Conservation (phyloP, 257 asterid species). For the Nicotiana sylvestris region DNA sequence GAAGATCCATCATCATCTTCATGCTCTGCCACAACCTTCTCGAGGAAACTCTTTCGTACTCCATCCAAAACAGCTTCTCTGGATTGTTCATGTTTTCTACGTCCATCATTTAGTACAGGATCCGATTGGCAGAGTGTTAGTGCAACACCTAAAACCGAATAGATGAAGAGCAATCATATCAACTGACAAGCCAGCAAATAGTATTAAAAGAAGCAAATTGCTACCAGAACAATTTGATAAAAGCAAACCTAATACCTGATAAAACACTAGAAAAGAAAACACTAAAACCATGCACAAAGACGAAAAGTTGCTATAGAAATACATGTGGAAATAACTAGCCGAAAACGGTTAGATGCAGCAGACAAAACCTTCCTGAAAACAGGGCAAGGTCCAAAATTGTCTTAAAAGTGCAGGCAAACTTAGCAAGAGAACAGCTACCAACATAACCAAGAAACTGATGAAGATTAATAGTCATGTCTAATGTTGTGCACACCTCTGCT, state of each 20-base stretch:
- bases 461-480: not conserved
- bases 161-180: not conserved
- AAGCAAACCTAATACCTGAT: too few species aligned
- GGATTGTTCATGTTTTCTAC: conserved; percentile 17
- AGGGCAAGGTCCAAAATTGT: too few species aligned
- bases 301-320: not conserved
- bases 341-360: not conserved
- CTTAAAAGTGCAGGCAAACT: too few species aligned
- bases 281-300: not conserved
- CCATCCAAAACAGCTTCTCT: conserved; percentile 74
- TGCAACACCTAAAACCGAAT: not conserved
- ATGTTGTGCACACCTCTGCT: too few species aligned
- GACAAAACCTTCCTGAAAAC: not conserved
- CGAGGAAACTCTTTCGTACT: conserved; percentile 74
- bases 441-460: too few species aligned
- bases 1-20: conserved; percentile 82
- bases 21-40: conserved; percentile 69
- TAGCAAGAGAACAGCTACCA: too few species aligned
- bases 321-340: not conserved
- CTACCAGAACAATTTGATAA: too few species aligned
- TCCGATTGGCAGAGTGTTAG: not conserved
- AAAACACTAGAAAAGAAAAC: too few species aligned
- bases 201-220: not conserved
- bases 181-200: not conserved
- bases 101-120: not conserved